Evolutionary conservation across 352 stramenopile genomes (phyloP).

Genomic region (Phytopythium montanum): DNA sequence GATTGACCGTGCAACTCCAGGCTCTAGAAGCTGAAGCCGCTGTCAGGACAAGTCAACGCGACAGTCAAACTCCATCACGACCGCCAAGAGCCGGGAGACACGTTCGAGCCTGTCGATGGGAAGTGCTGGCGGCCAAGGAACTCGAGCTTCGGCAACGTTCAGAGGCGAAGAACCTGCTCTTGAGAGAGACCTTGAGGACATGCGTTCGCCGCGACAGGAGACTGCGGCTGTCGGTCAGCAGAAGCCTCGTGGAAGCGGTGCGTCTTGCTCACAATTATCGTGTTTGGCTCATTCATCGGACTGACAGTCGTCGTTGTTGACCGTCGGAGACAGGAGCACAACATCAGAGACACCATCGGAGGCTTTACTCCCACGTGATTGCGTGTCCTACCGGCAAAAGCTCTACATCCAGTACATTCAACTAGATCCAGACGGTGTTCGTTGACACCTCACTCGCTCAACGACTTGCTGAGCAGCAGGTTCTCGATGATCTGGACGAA

Average conservation of each 20-base stretch:
- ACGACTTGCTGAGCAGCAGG: conserved; percentile 7
- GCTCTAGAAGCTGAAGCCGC: neutral
- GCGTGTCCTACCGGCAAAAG: too few species aligned
- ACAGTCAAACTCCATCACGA: too few species aligned
- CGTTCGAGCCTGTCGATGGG: neutral
- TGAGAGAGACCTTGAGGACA: neutral
- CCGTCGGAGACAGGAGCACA: neutral
- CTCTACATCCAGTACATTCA: too few species aligned
- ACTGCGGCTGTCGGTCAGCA: neutral
- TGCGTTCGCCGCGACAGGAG: neutral
- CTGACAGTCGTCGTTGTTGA: too few species aligned
- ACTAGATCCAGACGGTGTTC: too few species aligned
- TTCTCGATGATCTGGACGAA: conserved; percentile 14
- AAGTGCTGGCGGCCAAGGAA: neutral
- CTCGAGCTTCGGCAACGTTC: neutral
- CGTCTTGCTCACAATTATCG: neutral
- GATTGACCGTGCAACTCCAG: neutral
- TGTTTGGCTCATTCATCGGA: too few species aligned
- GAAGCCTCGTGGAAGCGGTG: neutral
- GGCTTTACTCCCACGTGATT: neutral
- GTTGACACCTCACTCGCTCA: neutral
- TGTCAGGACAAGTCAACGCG: neutral
- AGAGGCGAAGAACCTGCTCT: neutral
- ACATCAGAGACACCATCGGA: neutral
- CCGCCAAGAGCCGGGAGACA: neutral